phyloP scores from a whole-genome alignment of 139 green algal genomes.

The Chlamydomonas incerta region DNA sequence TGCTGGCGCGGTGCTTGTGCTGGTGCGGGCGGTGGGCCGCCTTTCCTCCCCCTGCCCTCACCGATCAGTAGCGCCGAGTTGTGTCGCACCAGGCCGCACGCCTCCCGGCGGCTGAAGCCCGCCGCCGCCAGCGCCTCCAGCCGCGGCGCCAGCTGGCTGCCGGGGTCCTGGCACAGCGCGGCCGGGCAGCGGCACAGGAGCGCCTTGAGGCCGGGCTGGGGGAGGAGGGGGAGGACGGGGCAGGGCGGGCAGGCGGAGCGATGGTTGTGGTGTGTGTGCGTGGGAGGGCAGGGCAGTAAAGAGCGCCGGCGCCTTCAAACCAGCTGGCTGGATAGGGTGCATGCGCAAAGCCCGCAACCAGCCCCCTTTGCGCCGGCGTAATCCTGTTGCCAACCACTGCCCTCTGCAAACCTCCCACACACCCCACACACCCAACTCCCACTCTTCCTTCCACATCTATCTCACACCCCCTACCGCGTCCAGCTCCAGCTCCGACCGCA shows the following conservation, averaged over 20 bases:
- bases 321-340: too few relatives aligned
- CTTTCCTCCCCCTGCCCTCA: background rate
- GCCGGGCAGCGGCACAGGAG: background rate
- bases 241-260: too few relatives aligned
- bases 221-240: too few relatives aligned
- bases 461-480: background rate
- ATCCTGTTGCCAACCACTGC: too few relatives aligned
- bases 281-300: too few relatives aligned
- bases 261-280: too few relatives aligned
- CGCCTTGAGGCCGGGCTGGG: background rate
- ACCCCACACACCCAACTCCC: background rate
- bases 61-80: constrained; percentile 2
- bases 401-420: too few relatives aligned
- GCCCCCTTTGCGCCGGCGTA: too few relatives aligned
- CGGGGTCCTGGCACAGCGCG: background rate
- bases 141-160: background rate
- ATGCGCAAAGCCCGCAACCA: too few relatives aligned
- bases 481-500: constrained; percentile 1
- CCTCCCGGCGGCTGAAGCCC: background rate
- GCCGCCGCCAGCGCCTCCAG: background rate
- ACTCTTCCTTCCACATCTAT: too few relatives aligned
- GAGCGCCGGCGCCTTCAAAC: too few relatives aligned
- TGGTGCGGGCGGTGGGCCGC: background rate
- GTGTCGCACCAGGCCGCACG: background rate
- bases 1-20: background rate